Base-by-base conservation (phyloP, 768 basidiomycete species). In the Fomitopsis pulvina region DNA sequence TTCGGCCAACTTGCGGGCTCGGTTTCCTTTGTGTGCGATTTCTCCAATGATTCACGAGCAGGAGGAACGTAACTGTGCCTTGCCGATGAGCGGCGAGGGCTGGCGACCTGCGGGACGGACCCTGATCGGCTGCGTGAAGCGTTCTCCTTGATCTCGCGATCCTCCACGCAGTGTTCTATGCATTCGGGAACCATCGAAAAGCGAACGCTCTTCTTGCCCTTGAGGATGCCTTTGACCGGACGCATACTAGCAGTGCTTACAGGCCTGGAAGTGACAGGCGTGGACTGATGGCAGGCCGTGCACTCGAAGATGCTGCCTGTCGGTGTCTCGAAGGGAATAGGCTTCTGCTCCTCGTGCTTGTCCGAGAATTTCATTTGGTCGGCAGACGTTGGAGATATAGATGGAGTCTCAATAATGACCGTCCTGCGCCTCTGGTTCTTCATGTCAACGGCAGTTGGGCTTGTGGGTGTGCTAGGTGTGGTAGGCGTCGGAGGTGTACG, bases 161-260 rank as follows among this genome's bases (percentile, higher is more conserved):
- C 47, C 11, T 45, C 47, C 20, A 50, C 50, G 8, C 30, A 43
- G 46, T 58, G 58, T 27, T 60, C 58, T 43, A 56, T 53, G 34
- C 52, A 41, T 20, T 54, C 50, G 9, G 59, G 60, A 14, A 59
- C 52, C 3, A 54, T 39, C 2, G 60, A 62, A 52, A 72, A 72
- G 28, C 71, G 68, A 32, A 72, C 70, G 38, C 58, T 65, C 63
- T 72, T 71, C 51, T 54, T 60, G 52, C 65, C 68, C 62, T 72
- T 72, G 52, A 72, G 58, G 42, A 72, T 72, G 21, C 71, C 64
- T 47, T 63, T 63, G 18, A 66, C 63, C 0, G 63, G 62, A 6
- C 58, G 55, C 40, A 64, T 57, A 26, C 62, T 69, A 4, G 59
- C 56, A 42, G 50, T 60, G 55, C 60, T 61, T 4, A 45, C 25